Conservation (phyloP, 192 early-diverging fungal genomes). For the Funneliformis geosporum region DNA sequence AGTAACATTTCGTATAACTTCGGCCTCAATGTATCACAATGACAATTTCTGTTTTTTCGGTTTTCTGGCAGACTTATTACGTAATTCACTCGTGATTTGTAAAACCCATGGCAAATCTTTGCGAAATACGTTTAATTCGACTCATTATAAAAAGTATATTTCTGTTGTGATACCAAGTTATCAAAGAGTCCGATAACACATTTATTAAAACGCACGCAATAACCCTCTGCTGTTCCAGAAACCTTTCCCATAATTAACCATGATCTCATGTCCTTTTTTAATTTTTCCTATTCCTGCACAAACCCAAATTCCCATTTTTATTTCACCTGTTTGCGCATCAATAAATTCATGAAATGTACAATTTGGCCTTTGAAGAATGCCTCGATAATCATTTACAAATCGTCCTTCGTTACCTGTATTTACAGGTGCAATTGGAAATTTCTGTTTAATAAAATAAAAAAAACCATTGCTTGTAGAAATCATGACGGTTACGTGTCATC, state of each 20-base stretch:
- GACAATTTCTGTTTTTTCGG: no score
- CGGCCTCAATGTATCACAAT: not conserved
- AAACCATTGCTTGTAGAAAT: not conserved
- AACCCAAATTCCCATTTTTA: slow-evolving; percentile 30
- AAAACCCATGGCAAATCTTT: no score
- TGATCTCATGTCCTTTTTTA: slow-evolving; percentile 28
- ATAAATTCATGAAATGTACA: slow-evolving; percentile 22
- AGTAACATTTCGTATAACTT: not conserved
- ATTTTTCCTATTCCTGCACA: slow-evolving; percentile 25
- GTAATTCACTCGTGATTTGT: no score
- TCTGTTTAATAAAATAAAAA: not conserved
- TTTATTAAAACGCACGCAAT: not conserved
- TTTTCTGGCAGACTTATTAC: no score
- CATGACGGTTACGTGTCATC: no score
- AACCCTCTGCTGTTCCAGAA: slow-evolving; percentile 25
- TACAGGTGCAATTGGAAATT: not conserved
- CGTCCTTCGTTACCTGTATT: slow-evolving; percentile 19
- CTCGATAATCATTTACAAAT: slow-evolving; percentile 29
- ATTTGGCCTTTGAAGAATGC: slow-evolving; percentile 15
- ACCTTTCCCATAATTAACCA: slow-evolving; percentile 26
- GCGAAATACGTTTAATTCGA: no score
- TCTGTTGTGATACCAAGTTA: no score
- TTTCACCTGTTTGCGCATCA: slow-evolving; percentile 1
- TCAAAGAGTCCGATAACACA: no score
- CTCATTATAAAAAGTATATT: no score